Percentiles rank a stretch among this genome's conserved stretches.
Conservation (phyloP, 23 red algal species). For the Gracilaria domingensis region DNA sequence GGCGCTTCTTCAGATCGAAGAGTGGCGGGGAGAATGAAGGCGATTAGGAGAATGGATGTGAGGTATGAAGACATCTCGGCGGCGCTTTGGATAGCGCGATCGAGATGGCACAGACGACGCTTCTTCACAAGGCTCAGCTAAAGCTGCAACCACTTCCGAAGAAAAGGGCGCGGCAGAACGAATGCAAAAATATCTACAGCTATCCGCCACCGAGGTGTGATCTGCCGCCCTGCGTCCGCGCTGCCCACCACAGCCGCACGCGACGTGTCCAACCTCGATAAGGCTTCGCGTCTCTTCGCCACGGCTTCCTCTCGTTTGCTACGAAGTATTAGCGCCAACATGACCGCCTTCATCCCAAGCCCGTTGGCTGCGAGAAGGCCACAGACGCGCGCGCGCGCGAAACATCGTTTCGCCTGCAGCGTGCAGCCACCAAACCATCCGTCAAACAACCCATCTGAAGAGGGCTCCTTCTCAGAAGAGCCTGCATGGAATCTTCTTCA, state of each 20-base stretch:
- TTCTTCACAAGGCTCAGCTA: too few relatives aligned
- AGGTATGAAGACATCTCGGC: neutral
- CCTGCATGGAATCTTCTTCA: constrained; percentile 46
- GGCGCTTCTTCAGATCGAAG: neutral
- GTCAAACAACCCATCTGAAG: neutral
- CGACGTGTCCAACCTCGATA: neutral
- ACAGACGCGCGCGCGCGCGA: neutral
- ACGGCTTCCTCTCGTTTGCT: neutral
- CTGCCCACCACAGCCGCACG: too few relatives aligned
- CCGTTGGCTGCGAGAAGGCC: neutral
- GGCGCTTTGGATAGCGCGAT: neutral
- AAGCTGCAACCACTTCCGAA: too few relatives aligned
- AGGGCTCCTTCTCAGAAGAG: neutral
- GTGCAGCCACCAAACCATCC: constrained; percentile 8
- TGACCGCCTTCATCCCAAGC: constrained; percentile 18
- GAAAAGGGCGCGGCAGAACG: neutral
- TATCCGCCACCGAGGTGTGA: neutral
- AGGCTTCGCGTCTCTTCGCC: neutral
- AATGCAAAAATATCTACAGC: neutral
- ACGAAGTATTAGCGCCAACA: neutral
- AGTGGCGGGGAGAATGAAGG: neutral
- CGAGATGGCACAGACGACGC: neutral
- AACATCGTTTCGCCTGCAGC: neutral
- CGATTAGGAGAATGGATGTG: neutral
- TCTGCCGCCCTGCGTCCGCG: too few relatives aligned